phyloP scores from a whole-genome alignment of 179 eudicot genomes.

The Vitellaria paradoxa region DNA sequence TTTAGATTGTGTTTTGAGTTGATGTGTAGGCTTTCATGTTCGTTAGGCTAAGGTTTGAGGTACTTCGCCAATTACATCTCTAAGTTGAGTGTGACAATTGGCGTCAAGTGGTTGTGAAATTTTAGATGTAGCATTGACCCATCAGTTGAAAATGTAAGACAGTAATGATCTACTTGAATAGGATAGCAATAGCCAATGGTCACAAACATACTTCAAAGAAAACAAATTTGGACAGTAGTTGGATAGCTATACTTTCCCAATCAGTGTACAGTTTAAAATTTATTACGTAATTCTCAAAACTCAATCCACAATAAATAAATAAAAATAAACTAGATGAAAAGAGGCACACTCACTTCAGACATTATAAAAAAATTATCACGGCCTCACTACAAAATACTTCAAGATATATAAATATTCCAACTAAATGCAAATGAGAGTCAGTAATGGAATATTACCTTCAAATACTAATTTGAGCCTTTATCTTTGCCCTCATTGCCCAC shows the following conservation, averaged over 20 bases:
- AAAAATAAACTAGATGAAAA: neutral
- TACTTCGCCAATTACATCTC: too few species aligned
- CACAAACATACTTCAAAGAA: neutral
- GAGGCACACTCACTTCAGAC: neutral
- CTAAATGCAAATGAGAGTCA: neutral
- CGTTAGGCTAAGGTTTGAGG: too few species aligned
- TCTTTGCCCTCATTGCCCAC: conserved; percentile 57
- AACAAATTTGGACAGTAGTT: neutral
- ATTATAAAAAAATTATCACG: neutral
- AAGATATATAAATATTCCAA: neutral
- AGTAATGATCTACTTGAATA: neutral
- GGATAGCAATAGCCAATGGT: neutral
- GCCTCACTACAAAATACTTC: neutral
- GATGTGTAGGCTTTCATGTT: too few species aligned
- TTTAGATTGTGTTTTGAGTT: too few species aligned
- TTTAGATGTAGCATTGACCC: too few species aligned
- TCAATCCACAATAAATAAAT: neutral
- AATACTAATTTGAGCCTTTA: conserved; percentile 43
- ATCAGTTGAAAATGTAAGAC: neutral
- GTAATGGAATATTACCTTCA: neutral
- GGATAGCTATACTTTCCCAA: neutral
- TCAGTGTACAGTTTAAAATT: neutral
- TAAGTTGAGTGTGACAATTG: too few species aligned
- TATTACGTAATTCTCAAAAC: neutral
- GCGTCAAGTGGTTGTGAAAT: too few species aligned